Base-by-base conservation (phyloP, 1,284 basidiomycete species). In the Amylostereum areolatum region DNA sequence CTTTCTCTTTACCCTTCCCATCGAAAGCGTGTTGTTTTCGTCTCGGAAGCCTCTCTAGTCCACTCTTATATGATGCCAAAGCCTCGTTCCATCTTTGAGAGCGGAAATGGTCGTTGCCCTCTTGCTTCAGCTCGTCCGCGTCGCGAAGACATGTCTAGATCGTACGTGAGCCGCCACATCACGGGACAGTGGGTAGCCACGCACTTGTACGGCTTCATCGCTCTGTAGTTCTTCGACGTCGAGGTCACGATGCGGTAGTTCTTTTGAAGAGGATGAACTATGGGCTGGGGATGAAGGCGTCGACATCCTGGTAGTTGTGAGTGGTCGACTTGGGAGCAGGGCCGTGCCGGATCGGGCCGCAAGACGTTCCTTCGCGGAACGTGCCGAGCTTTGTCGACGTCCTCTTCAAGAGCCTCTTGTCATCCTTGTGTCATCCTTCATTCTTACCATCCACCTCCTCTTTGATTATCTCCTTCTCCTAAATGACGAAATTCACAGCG, bases 71-170 rank as follows among this genome's bases (percentile, higher is more conserved):
- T 4, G 75, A 64, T 24, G 69, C 75, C 5, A 89, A 64, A 2
- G 88, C 87, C 58, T 85, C 79, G 28, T 71, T 68, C 86, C 85
- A 89, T 53, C 70, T 66, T 46, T 71, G 63, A 33, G 67, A 62
- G 37, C 72, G 70, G 59, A 82, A 83, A 47, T 71, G 63, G 4
- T 69, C 72, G 46, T 80, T 83, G 7, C 80, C 80, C 59, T 80
- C 76, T 11, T 69, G 65, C 63, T 88, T 89, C 46, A 83, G 64
- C 51, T 77, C 74, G 33, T 78, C 77, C 31, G 81, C 81, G 47
- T 71, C 69, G 40, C 62, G 63, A 32, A 87, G 65, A 52, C 57
- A 64, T 51, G 68, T 65, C 77, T 81, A 54, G 46, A 49, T 9
- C 28, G n/a, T 31, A 12, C 12, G 30, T 42, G 29, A 12, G 48